Evolutionary conservation across 495 filamentous ascomycete genomes (phyloP), one percentile per base, ranked within the genome.

Genomic region (Penicillium macrosclerotiorum): DNA sequence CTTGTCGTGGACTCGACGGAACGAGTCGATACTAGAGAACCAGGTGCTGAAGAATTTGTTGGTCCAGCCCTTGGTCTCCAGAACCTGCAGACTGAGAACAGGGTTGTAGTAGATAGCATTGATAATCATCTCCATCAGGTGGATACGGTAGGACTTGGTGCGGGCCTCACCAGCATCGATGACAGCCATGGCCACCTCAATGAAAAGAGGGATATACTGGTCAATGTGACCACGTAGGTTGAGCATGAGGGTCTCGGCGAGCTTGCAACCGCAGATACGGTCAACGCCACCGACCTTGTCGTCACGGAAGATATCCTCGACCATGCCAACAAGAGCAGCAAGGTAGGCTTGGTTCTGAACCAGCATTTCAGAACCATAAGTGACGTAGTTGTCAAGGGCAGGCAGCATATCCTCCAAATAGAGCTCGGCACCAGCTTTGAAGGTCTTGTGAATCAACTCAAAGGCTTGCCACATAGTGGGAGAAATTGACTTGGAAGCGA

Each of bases 341-440:
- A 95, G 77, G 59, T 96, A 96, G 20, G 81, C 76, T n/a, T 83
- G 89, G 51, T 85, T 92, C 67, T 91, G 82, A 8, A 86, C 71
- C 45, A 98, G 72, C 54, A 81, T 86, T 27, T 84, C 74, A 2
- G 86, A 78, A 32, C 93, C 93, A 62, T 94, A 98, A 42, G 90
- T 82, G 32, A 98, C 86, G 59, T 93, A 96, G 68, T 98, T 98
- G 69, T 98, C 93, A 13, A 98, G 77, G 0, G 94, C 92, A 3
- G 93, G 93, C 20, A 98, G 83, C 93, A 98, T 98, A 50, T 98
- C 93, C 63, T 95, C 91, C n/a, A 98, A 80, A 54, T 97, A 98
- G 17, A 97, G 76, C 72, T 97, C 93, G 12, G 93, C 93, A 24
- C 93, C 90, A 33, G 89, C 85, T 73, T 96, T 96, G 78, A 98